Base-by-base conservation (phyloP, 352 stramenopile species). In the Phytophthora lateralis region DNA sequence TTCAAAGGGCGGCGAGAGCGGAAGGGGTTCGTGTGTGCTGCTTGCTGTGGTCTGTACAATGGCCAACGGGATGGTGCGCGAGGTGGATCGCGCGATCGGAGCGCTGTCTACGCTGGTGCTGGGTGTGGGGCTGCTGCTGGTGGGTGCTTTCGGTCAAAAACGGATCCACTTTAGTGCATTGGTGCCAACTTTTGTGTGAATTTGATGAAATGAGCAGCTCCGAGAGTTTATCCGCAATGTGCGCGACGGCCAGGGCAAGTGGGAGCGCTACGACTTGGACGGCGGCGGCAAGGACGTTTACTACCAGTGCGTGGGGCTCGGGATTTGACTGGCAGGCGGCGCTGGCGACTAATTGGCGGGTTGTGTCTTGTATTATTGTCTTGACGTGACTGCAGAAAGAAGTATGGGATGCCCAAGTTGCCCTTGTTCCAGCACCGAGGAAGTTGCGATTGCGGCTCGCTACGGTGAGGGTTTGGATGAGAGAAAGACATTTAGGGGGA, bases 11-110 rank as follows among this genome's bases (percentile, higher is more conserved):
- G 30, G 37, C 46, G 21, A 42, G 39, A 27, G 35, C 35, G 35
- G 37, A 26, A 53, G 21, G 34, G 24, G 18, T 38, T 26, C 17
- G 3, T 44, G 20, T 62, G 4, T 46, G 18, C 26, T 21, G 30
- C 46, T 60, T 37, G 21, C 9, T 26, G 27, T 12, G 58, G 30
- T 27, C 30, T 44, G 4, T 21, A n/a, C 44, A 26, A 89, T 86
- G 75, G 65, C 53, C 57, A 76, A 77, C 61, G 69, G 74, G 32
- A 82, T 88, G 62, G 82, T 90, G 64, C 82, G 82, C 58, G 85
- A 90, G 58, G 77, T 94, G 43, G 85, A 94, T 60, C 80, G 82
- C 42, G 81, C 82, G 42, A 90, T 94, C 50, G 85, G 85, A 38
- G 83, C 82, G 9, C 59, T 92, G 30, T 90, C 82, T 4, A 92